A percentile compares a stretch with the other conserved stretches of the same genome.
phyloP scores from a whole-genome alignment of 495 filamentous ascomycete species.

The Aeminium ludgeri region DNA sequence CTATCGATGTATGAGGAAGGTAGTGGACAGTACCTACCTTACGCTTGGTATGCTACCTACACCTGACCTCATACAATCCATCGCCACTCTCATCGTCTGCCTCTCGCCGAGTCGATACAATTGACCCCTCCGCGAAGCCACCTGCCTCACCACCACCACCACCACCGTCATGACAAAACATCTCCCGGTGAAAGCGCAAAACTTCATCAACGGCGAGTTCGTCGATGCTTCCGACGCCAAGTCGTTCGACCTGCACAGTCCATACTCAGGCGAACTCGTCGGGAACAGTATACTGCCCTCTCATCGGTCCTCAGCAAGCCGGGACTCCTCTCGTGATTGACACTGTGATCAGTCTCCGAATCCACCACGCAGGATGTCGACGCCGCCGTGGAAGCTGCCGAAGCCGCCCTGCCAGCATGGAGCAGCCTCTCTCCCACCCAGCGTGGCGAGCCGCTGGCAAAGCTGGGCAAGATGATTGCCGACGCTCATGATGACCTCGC shows the following conservation, averaged over 20 bases:
- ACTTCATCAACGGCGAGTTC: constrained; percentile 31
- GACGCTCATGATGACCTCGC: constrained; percentile 10
- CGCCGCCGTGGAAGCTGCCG: constrained; percentile 18
- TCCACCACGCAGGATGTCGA: constrained; percentile 20
- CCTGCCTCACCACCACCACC: no score
- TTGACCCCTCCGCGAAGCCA: no score
- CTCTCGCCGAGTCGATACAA: no score
- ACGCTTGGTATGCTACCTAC: no score
- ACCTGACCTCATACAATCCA: no score
- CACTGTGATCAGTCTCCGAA: constrained; percentile 14
- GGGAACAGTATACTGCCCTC: constrained; percentile 23
- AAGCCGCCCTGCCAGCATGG: constrained; percentile 19
- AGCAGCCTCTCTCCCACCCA: constrained; percentile 13
- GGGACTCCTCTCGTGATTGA: no score
- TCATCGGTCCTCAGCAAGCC: no score
- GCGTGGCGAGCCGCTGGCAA: constrained; percentile 18
- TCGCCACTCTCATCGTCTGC: no score
- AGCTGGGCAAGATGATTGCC: constrained; percentile 24
- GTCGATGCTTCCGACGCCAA: constrained; percentile 23
- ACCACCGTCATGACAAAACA: no score
- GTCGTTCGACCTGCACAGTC: constrained; percentile 24
- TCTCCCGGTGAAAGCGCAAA: constrained; percentile 19
- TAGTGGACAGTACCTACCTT: no score
- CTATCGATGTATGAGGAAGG: no score
- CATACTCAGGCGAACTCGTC: constrained; percentile 22